Base-by-base conservation (phyloP, 1,139 yeast species). In the Lodderomyces metapsilosis region DNA sequence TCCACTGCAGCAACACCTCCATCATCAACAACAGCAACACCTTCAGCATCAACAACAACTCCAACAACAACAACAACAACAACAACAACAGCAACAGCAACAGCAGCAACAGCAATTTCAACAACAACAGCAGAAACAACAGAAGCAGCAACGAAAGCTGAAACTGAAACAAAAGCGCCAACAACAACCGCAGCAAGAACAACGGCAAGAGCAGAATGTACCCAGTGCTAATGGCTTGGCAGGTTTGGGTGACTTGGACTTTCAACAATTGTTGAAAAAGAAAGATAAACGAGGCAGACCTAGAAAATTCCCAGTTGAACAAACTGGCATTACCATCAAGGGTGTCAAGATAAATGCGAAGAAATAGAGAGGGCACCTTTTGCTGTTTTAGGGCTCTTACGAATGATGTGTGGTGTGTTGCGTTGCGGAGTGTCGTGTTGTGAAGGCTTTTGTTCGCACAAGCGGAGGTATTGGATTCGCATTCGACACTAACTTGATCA, bases 211-310 rank as follows among this genome's bases (percentile, higher is more conserved):
- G n/a, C 37, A 25, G 13, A 12, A 20, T 15, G 32, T 18, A 4
- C 41, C 65, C 68, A 2, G 56, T 57, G 38, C 32, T 15, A 28
- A 13, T 15, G 32, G 32, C 5, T 48, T 64, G 48, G 52, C 67
- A 17, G 58, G 58, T 16, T 59, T 68, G 39, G 66, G 62, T 37
- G 71, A 68, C 32, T 63, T 59, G 16, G 74, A 70, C 15, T 71
- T 71, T 22, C 61, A 65, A 45, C 62, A 65, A 42, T 58, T 72
- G 37, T 54, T 72, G 31, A 60, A 61, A 44, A 70, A 62, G 54
- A 72, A 72, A 45, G 78, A 72, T 46, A 63, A 62, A 44, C 54
- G 78, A 42, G 81, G 81, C 11, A 59, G 81, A 49, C 81, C 81
- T 4, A 60, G 80, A 48, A 76, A 76, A 50, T 72, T 73, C 46